Conservation (phyloP, 75 land plant species). For the Sequoiadendron giganteum region DNA sequence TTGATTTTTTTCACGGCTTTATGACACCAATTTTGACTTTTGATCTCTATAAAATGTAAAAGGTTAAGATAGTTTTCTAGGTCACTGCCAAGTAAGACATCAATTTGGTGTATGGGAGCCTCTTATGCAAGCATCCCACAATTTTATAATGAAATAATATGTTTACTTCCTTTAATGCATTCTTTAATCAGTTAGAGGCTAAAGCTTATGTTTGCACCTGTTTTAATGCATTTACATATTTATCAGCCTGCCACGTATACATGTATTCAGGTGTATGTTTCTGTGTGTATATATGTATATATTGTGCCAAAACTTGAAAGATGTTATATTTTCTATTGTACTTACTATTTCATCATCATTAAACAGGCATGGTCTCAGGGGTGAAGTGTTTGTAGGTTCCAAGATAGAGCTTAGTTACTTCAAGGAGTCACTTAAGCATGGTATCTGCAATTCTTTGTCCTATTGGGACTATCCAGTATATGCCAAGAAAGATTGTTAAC, state of each 20-base stretch:
- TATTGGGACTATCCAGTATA: background rate
- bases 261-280: background rate
- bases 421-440: background rate
- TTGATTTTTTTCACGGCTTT: background rate
- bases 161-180: background rate
- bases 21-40: background rate
- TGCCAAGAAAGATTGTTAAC: background rate
- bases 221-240: background rate
- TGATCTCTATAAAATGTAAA: background rate
- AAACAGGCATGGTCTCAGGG: background rate
- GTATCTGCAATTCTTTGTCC: conserved; percentile 6
- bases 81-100: no score
- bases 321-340: background rate
- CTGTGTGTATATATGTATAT: background rate
- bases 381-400: background rate
- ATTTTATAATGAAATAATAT: background rate
- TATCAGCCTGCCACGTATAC: background rate
- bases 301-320: background rate
- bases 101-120: no score
- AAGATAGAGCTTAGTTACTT: background rate
- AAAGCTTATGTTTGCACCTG: background rate
- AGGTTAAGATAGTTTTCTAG: no score
- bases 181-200: background rate
- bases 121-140: no score
- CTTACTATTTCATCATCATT: background rate